Evolutionary conservation across 2,329 filamentous ascomycete genomes (phyloP).

Genomic region (Xylariomycetidae sp.): DNA sequence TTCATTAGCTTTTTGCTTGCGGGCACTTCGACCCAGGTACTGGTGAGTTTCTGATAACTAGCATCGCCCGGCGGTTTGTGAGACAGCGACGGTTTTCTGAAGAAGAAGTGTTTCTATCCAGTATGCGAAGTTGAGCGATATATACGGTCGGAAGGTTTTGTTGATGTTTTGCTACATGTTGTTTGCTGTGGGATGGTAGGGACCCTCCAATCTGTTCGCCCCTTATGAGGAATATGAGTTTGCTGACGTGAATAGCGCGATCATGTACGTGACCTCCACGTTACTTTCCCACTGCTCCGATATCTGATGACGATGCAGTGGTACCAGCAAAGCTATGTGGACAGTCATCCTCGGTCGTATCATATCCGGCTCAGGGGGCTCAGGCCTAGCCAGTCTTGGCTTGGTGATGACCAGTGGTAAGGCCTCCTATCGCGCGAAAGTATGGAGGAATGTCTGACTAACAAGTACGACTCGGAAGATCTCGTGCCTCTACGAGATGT

Average conservation of each 20-base stretch:
- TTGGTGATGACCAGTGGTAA: conserved; percentile 48
- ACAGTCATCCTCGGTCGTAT: conserved; percentile 46
- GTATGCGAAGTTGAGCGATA: conserved; percentile 53
- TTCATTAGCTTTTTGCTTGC: conserved; percentile 49
- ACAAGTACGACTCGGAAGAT: conserved; percentile 26
- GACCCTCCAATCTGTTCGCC: too few relatives aligned
- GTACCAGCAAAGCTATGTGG: conserved; percentile 40
- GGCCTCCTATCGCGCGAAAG: neutral
- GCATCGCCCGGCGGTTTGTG: too few relatives aligned
- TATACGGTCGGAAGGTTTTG: conserved; percentile 50
- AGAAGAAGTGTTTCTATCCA: too few relatives aligned
- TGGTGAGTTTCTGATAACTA: too few relatives aligned
- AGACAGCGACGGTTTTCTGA: too few relatives aligned
- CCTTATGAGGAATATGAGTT: too few relatives aligned
- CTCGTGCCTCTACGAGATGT: conserved; percentile 48
- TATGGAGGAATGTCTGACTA: conserved; percentile 1
- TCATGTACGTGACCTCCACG: conserved; percentile 14
- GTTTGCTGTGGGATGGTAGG: conserved; percentile 46
- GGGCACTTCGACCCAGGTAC: conserved; percentile 45
- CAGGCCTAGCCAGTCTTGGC: conserved; percentile 46
- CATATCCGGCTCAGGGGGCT: conserved; percentile 47
- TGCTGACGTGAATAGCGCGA: too few relatives aligned
- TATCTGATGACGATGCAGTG: too few relatives aligned
- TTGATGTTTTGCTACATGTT: conserved; percentile 45
- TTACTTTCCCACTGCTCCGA: too few relatives aligned